Conservation (phyloP, 2,329 filamentous ascomycete species). For the Hypoxylon sp. region DNA sequence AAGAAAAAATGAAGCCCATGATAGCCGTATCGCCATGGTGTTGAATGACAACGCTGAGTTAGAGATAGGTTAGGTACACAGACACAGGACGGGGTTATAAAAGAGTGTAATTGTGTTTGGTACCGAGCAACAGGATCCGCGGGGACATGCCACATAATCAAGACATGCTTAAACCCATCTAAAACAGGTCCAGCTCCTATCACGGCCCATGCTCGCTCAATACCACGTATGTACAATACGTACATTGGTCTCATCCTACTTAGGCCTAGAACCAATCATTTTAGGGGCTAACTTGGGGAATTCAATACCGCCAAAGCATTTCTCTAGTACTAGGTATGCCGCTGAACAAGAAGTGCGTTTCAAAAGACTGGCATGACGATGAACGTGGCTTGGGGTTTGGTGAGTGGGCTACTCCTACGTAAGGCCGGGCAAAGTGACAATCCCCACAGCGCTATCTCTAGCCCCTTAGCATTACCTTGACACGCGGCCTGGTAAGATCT, state of each 20-base stretch:
- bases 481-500: constrained; percentile 34
- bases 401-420: background rate
- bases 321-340: background rate
- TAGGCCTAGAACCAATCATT: constrained; percentile 9
- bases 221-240: constrained; percentile 20
- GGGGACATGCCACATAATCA: constrained; percentile 21
- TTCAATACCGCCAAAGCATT: background rate
- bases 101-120: constrained; percentile 10
- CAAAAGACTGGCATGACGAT: constrained; percentile 32
- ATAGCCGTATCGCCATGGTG: constrained; percentile 24
- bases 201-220: background rate
- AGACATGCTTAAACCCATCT: constrained; percentile 9
- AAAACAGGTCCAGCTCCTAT: constrained; percentile 10
- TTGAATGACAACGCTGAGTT: constrained; percentile 4
- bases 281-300: constrained; percentile 6
- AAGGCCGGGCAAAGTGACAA: background rate
- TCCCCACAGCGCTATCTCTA: constrained; percentile 19
- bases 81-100: constrained; percentile 2
- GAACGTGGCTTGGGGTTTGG: constrained; percentile 8
- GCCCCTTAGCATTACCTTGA: constrained; percentile 20
- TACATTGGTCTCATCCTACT: constrained; percentile 19
- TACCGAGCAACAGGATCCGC: constrained; percentile 9
- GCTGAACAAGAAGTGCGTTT: constrained; percentile 6
- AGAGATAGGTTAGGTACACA: background rate
- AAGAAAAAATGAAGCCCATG: constrained; percentile 20